Base-by-base conservation (phyloP, 305 asterid genomes). In the Solanum hybrid region DNA sequence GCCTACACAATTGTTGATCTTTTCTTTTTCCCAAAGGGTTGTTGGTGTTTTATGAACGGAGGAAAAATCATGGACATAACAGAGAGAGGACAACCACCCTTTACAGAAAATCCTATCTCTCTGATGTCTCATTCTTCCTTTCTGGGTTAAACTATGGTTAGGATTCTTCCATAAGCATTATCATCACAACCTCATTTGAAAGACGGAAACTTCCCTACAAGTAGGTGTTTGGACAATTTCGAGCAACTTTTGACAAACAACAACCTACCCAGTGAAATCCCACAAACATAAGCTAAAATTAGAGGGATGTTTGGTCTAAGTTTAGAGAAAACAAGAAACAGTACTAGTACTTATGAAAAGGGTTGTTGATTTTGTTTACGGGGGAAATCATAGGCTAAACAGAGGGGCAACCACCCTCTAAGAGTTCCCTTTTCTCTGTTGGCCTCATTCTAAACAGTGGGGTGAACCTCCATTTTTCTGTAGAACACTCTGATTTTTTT, bases 31-130 rank as follows among this genome's bases (percentile, higher is more conserved):
- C 11, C 9, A 12, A n/a, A 80, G 33, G 22, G 65, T 22, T 80
- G 65, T 80, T 80, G 86, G 33, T 37, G 13, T 37, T 24, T 77
- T 31, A 37, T 37, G 65, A 80, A 80, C 1, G n/a, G 65, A 77
- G 39, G 10, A 81, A 24, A 77, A 88, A 88, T 76, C 86, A 88
- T 29, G 32, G 75, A 41, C 41, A 29, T 75, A 38, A 38, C 13
- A 38, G 41, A 45, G 85, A 78, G 87, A 89, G 86, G 86, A 65
- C 3, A 68, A 81, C 36, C 90, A 36, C 88, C 79, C 70, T 68
- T 65, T 26, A 80, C 20, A 24, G 68, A 80, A 80, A 80, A 38
- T 38, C n/a, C 17, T 11, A 1, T 31, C 87, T 80, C 65, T 38
- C 70, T 82, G 37, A 39, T 77, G 82, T 77, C 41, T 77, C 41